Base-by-base conservation (phyloP, 2,329 filamentous ascomycete species). In the Fusarium tricinctum region DNA sequence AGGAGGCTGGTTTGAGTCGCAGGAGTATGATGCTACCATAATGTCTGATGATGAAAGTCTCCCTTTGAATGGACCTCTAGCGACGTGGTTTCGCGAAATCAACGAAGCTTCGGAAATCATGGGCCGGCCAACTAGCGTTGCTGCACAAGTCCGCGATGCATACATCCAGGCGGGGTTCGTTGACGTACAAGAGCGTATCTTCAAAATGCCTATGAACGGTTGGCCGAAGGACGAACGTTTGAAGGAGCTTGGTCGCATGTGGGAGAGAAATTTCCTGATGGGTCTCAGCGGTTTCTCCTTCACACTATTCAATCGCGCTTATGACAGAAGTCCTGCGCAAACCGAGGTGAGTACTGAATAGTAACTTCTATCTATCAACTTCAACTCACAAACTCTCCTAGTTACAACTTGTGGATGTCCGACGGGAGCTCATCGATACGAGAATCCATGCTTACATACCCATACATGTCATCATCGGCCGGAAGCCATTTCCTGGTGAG, bases 1-100 rank as follows among this genome's bases (percentile, higher is more conserved):
- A 0, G 86, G 85, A 32, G 85, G 85, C 43, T 88, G 83, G 79
- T 79, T 87, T 44, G 85, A 88, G 72, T 83, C 82, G 4, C 85
- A 87, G 66, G 85, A 88, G 68, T 73, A 79, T 13, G 78, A 81
- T 57, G 74, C 77, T 47, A 58, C 63, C 4, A 66, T 81, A 26
- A 60, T 68, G 28, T 83, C 79, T 59, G 85, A 87, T 63, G 84
- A 86, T 60, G 80, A 69, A 22, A 84, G 80, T 8, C 76, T 86
- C 48, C 49, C 73, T 6, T 73, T 71, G 1, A 74, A 82, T 22
- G 78, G 77, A 17, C 73, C 81, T 1, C 65, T 85, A 8, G 71
- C 75, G 23, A 69, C 69, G 8, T 86, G 84, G 77, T 76, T 80
- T 17, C 70, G 75, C 9, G 79, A 84, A 43, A 74, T 85, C 23